phyloP scores from a whole-genome alignment of 2,329 filamentous ascomycete species.

The Monosporascus sp. region DNA sequence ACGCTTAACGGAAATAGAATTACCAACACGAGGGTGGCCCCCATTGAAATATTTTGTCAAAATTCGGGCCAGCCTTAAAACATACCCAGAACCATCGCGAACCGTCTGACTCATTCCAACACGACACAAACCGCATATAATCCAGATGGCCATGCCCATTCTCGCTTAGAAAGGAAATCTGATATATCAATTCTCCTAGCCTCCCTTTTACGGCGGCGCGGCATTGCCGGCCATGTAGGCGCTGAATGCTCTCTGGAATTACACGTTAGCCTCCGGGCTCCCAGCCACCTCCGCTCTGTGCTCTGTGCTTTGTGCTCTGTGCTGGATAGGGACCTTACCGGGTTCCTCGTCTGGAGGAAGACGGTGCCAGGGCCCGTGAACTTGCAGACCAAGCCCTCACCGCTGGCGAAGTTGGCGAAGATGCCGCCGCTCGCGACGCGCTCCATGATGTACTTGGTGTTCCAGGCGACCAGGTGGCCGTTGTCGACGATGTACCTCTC shows the following conservation, averaged over 20 bases:
- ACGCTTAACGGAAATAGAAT: too few relatives aligned
- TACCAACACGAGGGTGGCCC: too few relatives aligned
- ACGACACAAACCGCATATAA: not conserved
- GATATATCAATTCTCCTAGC: not conserved
- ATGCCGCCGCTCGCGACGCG: slow-evolving; percentile 86
- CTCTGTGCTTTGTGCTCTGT: not conserved
- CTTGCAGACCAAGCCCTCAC: slow-evolving; percentile 88
- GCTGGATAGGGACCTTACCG: slow-evolving; percentile 41
- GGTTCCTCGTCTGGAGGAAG: slow-evolving; percentile 88
- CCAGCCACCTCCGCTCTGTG: too few relatives aligned
- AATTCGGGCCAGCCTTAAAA: too few relatives aligned
- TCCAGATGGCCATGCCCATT: not conserved
- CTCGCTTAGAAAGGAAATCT: not conserved
- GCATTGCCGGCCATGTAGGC: slow-evolving; percentile 47
- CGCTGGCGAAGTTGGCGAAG: slow-evolving; percentile 77
- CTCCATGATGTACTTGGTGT: slow-evolving; percentile 88
- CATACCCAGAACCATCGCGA: too few relatives aligned
- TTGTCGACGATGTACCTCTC: slow-evolving; percentile 93
- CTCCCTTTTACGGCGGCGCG: slow-evolving; percentile 22
- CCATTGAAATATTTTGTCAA: too few relatives aligned
- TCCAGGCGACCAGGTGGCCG: slow-evolving; percentile 93
- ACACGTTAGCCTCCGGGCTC: slow-evolving; percentile 3
- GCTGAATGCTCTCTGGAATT: slow-evolving; percentile 42
- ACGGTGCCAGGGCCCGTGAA: slow-evolving; percentile 89
- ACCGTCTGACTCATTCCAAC: too few relatives aligned